Percentiles rank a stretch among this genome's conserved stretches.
These are phyloP conservation scores for Saccharomycopsis javanensis DNA, from an alignment of 805 yeast species.

Conservation along the genomic window DNA sequence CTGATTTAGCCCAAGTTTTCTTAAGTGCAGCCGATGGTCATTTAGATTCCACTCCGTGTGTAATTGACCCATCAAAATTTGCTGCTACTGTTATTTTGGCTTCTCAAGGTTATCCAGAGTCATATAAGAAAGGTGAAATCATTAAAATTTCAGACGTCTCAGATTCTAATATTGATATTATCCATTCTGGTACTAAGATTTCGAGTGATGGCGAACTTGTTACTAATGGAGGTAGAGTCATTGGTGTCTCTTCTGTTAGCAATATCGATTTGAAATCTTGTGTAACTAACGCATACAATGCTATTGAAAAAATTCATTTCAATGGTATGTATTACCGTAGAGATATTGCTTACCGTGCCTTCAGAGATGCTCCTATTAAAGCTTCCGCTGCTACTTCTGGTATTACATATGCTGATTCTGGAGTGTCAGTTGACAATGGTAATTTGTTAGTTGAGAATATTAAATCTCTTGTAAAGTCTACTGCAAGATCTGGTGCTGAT, in stretches of 20 bases:
- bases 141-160: constrained; percentile 43
- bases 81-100: constrained; percentile 93
- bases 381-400: constrained; percentile 23
- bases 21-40: constrained; percentile 92
- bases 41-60: constrained; percentile 67
- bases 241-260: constrained; percentile 87
- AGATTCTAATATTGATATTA: constrained; percentile 34
- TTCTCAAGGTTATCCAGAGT: constrained; percentile 94
- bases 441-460: constrained; percentile 82
- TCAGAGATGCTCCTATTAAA: constrained; percentile 35
- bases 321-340: constrained; percentile 71
- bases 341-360: constrained; percentile 95
- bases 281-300: constrained; percentile 76
- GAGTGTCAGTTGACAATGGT: constrained; percentile 96
- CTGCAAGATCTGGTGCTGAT: constrained; percentile 93
- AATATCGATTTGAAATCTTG: constrained; percentile 57
- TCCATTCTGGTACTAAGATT: constrained; percentile 90
- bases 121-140: constrained; percentile 76
- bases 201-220: constrained; percentile 43
- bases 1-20: constrained; percentile 91
- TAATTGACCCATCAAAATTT: constrained; percentile 44
- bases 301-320: constrained; percentile 70
- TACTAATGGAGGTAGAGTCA: constrained; percentile 94
- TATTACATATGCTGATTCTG: constrained; percentile 89
- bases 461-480: constrained; percentile 82